Conservation (phyloP, 2,329 filamentous ascomycete species). For the Septoria petroselini region DNA sequence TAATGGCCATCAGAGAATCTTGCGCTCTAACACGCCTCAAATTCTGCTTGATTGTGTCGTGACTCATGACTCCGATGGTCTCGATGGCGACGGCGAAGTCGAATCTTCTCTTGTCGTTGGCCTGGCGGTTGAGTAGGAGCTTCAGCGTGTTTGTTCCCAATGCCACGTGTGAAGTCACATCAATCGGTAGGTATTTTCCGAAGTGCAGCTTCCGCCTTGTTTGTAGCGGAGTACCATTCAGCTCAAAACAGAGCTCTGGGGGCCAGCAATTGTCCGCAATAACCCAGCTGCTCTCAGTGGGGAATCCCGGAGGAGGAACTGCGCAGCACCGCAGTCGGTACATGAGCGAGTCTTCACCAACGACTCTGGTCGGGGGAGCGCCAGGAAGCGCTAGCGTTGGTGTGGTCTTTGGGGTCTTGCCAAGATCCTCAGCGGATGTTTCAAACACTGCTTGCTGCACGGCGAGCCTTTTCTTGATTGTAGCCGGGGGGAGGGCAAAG, state of each 20-base stretch:
- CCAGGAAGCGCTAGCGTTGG: conserved; percentile 33
- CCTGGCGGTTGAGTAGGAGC: conserved; percentile 48
- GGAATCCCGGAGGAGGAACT: conserved; percentile 35
- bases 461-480: conserved; percentile 35
- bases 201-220: conserved; percentile 68
- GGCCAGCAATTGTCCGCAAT: conserved; percentile 68
- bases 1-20: conserved; percentile 58
- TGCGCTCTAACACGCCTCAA: conserved; percentile 42
- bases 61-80: conserved; percentile 55
- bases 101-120: conserved; percentile 37
- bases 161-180: conserved; percentile 62
- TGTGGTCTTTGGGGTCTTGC: conserved; percentile 37
- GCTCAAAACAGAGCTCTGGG: conserved; percentile 61
- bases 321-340: conserved; percentile 68
- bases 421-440: conserved; percentile 41
- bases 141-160: conserved; percentile 61
- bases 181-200: conserved; percentile 70
- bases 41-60: conserved; percentile 40
- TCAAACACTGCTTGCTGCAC: conserved; percentile 50
- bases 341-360: conserved; percentile 54
- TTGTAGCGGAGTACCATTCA: conserved; percentile 58
- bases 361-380: conserved; percentile 35
- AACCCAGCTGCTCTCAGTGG: conserved; percentile 58
- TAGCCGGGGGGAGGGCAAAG: conserved; percentile 51
- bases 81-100: conserved; percentile 70